phyloP scores from a whole-genome alignment of 2,329 filamentous ascomycete genomes.

The Diaporthe citriasiana region DNA sequence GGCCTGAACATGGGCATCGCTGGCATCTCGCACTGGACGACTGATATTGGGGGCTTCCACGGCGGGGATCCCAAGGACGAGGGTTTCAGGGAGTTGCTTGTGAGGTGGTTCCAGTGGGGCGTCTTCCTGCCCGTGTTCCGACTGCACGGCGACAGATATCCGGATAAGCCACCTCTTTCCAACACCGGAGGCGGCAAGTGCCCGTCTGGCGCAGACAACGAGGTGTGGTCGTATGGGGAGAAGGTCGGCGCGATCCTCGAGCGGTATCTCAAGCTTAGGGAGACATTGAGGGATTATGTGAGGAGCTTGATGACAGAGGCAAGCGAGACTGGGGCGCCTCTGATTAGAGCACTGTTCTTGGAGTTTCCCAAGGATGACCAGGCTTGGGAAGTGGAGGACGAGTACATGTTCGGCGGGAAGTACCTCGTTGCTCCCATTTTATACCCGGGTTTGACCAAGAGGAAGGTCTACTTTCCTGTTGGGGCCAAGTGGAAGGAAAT shows the following conservation, averaged over 20 bases:
- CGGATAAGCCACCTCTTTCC: constrained; percentile 56
- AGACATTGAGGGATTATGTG: constrained; percentile 71
- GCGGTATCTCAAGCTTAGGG: constrained; percentile 70
- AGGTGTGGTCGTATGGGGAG: constrained; percentile 76
- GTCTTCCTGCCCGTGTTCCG: constrained; percentile 77
- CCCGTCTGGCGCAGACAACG: constrained; percentile 68
- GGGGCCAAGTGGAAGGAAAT: constrained; percentile 46
- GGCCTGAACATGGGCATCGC: constrained; percentile 76
- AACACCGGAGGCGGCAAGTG: constrained; percentile 57
- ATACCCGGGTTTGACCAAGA: constrained; percentile 58
- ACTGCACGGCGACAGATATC: constrained; percentile 76
- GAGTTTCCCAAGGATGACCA: constrained; percentile 70
- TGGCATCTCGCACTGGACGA: constrained; percentile 78
- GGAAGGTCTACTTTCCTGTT: constrained; percentile 66
- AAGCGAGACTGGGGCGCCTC: constrained; percentile 70
- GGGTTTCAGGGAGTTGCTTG: constrained; percentile 73
- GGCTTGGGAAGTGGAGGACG: constrained; percentile 70
- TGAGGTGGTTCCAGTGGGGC: constrained; percentile 79
- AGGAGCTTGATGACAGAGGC: constrained; percentile 71
- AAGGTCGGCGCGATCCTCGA: constrained; percentile 72
- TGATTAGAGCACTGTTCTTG: constrained; percentile 75
- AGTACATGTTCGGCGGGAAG: constrained; percentile 75
- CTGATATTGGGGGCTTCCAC: constrained; percentile 79
- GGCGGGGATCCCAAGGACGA: constrained; percentile 70
- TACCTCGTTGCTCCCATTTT: constrained; percentile 72